Conservation (phyloP, 768 basidiomycete species). For the Ephemerocybe angulata region DNA sequence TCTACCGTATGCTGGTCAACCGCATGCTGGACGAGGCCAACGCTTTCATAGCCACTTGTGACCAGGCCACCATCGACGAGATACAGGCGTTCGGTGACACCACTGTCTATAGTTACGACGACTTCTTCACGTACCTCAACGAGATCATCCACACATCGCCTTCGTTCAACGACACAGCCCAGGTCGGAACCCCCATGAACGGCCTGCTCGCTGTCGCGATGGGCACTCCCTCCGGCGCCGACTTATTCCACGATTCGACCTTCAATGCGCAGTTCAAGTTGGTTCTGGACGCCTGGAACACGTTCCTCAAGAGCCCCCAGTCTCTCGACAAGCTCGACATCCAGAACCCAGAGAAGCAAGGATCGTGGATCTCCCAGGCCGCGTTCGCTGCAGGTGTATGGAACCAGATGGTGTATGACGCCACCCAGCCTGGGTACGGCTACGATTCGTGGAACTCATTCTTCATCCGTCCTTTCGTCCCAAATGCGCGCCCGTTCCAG, state of each 20-base stretch:
- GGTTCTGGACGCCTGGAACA: neutral
- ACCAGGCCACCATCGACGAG: neutral
- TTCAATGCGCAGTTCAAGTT: neutral
- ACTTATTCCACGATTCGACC: neutral
- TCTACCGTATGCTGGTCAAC: neutral
- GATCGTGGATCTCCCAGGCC: neutral
- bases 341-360: neutral
- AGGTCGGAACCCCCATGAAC: neutral
- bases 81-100: neutral
- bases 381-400: neutral
- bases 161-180: neutral
- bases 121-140: neutral
- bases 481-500: neutral
- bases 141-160: neutral
- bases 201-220: neutral
- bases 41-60: neutral
- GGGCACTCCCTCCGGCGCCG: neutral
- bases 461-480: neutral
- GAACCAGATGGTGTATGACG: neutral
- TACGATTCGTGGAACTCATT: neutral
- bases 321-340: neutral
- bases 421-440: neutral
- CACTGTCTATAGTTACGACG: neutral
- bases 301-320: neutral
- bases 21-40: neutral